A percentile compares a stretch with the other conserved stretches of the same genome.
Evolutionary conservation across 345 rosid species (phyloP).

Genomic region (Hevea brasiliensis): DNA sequence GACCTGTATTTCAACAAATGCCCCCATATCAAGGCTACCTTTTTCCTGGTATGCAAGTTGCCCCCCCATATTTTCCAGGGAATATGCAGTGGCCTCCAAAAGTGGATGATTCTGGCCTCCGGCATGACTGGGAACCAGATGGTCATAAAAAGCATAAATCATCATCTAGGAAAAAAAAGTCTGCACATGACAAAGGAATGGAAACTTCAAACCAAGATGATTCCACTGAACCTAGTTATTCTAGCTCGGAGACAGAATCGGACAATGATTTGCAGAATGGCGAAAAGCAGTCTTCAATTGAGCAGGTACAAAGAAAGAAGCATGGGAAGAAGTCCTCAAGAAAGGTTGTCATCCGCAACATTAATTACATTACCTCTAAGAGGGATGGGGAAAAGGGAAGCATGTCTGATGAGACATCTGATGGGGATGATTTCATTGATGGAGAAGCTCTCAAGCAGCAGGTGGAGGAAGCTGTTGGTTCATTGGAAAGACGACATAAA

Average conservation of each 20-base stretch:
- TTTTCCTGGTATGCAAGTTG: conserved; percentile 72
- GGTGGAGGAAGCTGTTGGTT: conserved; percentile 84
- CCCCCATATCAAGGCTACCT: conserved; percentile 64
- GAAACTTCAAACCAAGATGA: conserved; percentile 53
- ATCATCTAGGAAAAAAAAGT: conserved; percentile 61
- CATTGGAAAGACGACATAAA: conserved; percentile 63
- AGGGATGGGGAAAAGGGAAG: conserved; percentile 61
- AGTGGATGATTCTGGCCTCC: conserved; percentile 45
- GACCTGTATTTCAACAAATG: conserved; percentile 57
- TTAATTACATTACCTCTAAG: conserved; percentile 86
- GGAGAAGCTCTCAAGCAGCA: conserved; percentile 73
- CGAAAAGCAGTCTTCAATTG: conserved; percentile 24
- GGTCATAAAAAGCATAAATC: conserved; percentile 43
- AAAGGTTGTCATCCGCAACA: conserved; percentile 90
- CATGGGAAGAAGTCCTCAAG: conserved; percentile 75
- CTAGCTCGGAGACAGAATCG: conserved; percentile 47
- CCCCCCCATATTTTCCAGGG: conserved; percentile 73
- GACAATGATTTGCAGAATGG: conserved; percentile 35
- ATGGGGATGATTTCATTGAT: conserved; percentile 60
- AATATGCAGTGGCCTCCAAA: conserved; percentile 77
- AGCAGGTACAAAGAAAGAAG: conserved; percentile 44
- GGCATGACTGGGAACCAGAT: conserved; percentile 46
- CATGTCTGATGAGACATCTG: conserved; percentile 55
- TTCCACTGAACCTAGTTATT: conserved; percentile 50
- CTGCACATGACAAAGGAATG: conserved; percentile 38